phyloP scores from a whole-genome alignment of 2,329 filamentous ascomycete species.

The Alternaria sp. region DNA sequence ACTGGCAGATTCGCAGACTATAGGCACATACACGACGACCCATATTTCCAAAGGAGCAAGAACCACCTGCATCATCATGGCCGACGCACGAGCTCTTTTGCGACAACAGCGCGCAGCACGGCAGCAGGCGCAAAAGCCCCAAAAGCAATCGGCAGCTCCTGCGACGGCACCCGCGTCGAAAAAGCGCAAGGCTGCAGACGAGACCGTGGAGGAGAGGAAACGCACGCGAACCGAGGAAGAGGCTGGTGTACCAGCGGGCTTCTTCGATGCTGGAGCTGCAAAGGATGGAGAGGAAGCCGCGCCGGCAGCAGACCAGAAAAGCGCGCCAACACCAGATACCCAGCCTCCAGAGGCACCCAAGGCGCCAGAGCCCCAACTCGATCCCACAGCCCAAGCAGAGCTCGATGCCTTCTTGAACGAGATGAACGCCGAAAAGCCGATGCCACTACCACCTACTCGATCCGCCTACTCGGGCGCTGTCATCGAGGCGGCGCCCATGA shows the following conservation, averaged over 20 bases:
- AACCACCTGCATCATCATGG: constrained; percentile 30
- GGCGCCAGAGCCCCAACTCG: constrained; percentile 15
- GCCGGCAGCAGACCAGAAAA: background rate
- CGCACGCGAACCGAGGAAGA: constrained; percentile 42
- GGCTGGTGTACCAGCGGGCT: constrained; percentile 42
- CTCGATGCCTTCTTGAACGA: constrained; percentile 63
- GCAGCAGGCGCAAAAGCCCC: constrained; percentile 40
- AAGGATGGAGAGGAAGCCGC: constrained; percentile 12
- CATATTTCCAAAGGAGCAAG: background rate
- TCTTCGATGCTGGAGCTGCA: constrained; percentile 41
- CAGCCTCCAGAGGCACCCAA: constrained; percentile 13
- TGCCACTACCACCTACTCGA: constrained; percentile 78
- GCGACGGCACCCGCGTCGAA: constrained; percentile 37
- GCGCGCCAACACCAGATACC: constrained; percentile 3
- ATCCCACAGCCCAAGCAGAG: constrained; percentile 39
- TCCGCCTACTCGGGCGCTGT: constrained; percentile 44
- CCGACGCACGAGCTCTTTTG: constrained; percentile 47
- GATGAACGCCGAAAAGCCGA: constrained; percentile 76
- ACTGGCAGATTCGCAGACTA: background rate
- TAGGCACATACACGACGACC: background rate
- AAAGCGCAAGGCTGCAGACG: constrained; percentile 46
- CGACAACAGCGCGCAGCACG: constrained; percentile 48
- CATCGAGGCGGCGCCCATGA: constrained; percentile 55
- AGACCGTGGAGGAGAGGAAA: constrained; percentile 39
- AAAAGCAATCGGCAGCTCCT: constrained; percentile 38